Evolutionary conservation across 129 eudicot genomes (phyloP).

Genomic region (Scalesia atractyloides): DNA sequence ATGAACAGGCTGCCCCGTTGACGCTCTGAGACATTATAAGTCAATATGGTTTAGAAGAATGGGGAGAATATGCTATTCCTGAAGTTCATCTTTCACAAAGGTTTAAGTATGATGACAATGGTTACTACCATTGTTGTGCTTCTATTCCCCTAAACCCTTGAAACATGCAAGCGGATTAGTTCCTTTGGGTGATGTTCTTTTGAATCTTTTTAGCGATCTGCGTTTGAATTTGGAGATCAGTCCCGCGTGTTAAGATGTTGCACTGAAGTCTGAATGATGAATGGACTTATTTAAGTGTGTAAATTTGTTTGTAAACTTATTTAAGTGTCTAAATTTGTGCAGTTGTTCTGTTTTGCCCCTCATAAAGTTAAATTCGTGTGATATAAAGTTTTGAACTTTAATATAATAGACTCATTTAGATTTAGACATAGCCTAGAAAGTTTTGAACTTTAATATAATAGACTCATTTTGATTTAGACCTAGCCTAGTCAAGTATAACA

Average conservation of each 20-base stretch:
- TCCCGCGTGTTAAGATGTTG: background rate
- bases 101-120: conserved; percentile 74
- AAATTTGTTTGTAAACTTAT: conserved; percentile 1
- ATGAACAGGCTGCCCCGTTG: conserved; percentile 50
- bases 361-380: background rate
- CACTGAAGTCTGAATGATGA: background rate
- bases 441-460: no score
- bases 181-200: background rate
- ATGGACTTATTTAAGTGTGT: background rate
- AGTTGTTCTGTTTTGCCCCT: background rate
- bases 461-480: no score
- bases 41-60: conserved; percentile 74
- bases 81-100: conserved; percentile 94
- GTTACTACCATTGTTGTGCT: conserved; percentile 90
- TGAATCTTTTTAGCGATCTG: no score
- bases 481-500: no score
- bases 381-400: background rate
- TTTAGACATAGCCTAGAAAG: no score
- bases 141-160: conserved; percentile 83
- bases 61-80: conserved; percentile 85
- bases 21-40: conserved; percentile 71
- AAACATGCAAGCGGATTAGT: conserved; percentile 39
- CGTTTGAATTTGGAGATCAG: background rate
- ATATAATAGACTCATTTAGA: no score
- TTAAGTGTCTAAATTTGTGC: background rate